phyloP scores from a whole-genome alignment of 2,329 filamentous ascomycete species.

The Lachnellula subtilissima region DNA sequence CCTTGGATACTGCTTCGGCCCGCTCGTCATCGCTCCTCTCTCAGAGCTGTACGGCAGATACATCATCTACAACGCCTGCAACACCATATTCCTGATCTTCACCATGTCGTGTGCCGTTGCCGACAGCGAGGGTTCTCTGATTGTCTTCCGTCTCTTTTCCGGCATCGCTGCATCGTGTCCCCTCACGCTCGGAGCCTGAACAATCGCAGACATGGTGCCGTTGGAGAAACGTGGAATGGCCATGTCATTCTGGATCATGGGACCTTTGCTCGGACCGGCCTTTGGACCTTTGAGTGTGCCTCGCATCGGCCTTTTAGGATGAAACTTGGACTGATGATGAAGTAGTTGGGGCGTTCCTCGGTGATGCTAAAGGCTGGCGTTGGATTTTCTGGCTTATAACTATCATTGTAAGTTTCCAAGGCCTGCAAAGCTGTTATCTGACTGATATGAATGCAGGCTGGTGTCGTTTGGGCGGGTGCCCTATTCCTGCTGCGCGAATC shows the following conservation, averaged over 20 bases:
- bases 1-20: constrained; percentile 54
- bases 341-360: constrained; percentile 29
- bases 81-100: constrained; percentile 54
- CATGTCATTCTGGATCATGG: constrained; percentile 48
- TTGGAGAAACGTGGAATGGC: constrained; percentile 52
- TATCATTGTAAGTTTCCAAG: constrained; percentile 18
- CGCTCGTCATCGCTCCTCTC: constrained; percentile 62
- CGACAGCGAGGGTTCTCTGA: constrained; percentile 51
- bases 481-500: constrained; percentile 35
- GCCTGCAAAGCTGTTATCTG: not conserved
- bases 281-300: constrained; percentile 35
- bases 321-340: not conserved
- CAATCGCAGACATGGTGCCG: constrained; percentile 57
- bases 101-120: constrained; percentile 53
- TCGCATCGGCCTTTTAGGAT: not conserved
- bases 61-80: constrained; percentile 51
- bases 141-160: constrained; percentile 61
- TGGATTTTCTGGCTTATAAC: constrained; percentile 35
- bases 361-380: constrained; percentile 32
- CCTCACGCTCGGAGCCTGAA: constrained; percentile 11
- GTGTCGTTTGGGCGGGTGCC: not conserved
- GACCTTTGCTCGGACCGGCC: constrained; percentile 35
- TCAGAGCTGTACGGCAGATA: constrained; percentile 57
- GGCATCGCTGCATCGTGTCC: constrained; percentile 49
- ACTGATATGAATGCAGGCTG: not conserved